phyloP scores from a whole-genome alignment of 441 rosid genomes.

The Daphne laureola region DNA sequence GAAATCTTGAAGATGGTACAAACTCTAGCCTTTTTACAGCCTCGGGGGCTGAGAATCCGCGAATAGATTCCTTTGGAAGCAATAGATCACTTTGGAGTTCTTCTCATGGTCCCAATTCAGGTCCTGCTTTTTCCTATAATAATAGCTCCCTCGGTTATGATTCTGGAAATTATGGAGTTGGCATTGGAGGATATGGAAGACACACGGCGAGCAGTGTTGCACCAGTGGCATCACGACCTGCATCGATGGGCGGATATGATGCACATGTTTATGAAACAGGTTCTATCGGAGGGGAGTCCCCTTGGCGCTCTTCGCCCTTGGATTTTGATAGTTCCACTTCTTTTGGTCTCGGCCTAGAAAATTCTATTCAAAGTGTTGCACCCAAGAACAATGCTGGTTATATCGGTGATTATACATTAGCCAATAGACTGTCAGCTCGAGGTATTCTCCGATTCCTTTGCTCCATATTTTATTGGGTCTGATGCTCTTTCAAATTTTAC shows the following conservation, averaged over 20 bases:
- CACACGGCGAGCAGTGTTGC: slow-evolving; percentile 26
- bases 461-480: neutral
- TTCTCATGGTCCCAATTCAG: slow-evolving; percentile 25
- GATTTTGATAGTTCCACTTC: slow-evolving; percentile 25
- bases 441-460: slow-evolving; percentile 20
- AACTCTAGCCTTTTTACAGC: slow-evolving; percentile 30
- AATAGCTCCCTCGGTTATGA: slow-evolving; percentile 21
- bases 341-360: slow-evolving; percentile 28
- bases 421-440: slow-evolving; percentile 34
- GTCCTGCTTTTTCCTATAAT: slow-evolving; percentile 26
- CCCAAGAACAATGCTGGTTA: slow-evolving; percentile 28
- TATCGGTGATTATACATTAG: slow-evolving; percentile 33
- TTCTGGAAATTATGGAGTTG: slow-evolving; percentile 21
- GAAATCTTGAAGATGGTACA: slow-evolving; percentile 29
- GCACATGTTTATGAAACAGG: slow-evolving; percentile 33
- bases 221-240: slow-evolving; percentile 25
- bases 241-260: slow-evolving; percentile 35
- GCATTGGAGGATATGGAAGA: slow-evolving; percentile 30
- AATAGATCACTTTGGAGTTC: slow-evolving; percentile 41
- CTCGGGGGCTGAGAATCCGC: slow-evolving; percentile 33
- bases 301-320: slow-evolving; percentile 40
- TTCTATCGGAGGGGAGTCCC: slow-evolving; percentile 42
- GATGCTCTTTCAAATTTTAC: too few species aligned
- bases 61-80: slow-evolving; percentile 38
- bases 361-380: slow-evolving; percentile 27